phyloP scores from a whole-genome alignment of 805 yeast species.

The Sugiyamaella americana region DNA sequence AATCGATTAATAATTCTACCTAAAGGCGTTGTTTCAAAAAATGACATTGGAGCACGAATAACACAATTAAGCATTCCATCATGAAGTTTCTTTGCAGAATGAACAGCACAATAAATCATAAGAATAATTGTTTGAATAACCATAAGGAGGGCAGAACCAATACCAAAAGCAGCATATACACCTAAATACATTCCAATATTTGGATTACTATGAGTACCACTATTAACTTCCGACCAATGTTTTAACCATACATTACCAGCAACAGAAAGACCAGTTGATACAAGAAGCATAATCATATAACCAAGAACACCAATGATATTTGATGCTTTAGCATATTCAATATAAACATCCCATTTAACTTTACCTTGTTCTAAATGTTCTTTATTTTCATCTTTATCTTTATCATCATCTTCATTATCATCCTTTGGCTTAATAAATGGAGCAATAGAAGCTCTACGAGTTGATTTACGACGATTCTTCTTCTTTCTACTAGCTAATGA shows the following conservation, averaged over 20 bases:
- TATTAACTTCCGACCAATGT: slow-evolving; percentile 92
- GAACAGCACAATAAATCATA: slow-evolving; percentile 78
- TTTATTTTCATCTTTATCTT: slow-evolving; percentile 30
- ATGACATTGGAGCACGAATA: slow-evolving; percentile 87
- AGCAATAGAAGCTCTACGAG: slow-evolving; percentile 58
- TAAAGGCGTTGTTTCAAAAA: slow-evolving; percentile 92
- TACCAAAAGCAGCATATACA: slow-evolving; percentile 69
- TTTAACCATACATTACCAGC: slow-evolving; percentile 86
- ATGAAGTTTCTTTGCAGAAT: slow-evolving; percentile 69
- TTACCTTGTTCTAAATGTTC: slow-evolving; percentile 91
- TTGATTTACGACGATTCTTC: slow-evolving; percentile 21
- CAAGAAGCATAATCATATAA: slow-evolving; percentile 49
- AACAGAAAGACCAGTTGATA: slow-evolving; percentile 57
- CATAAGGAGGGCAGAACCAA: slow-evolving; percentile 53
- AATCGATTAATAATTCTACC: slow-evolving; percentile 89
- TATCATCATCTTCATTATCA: slow-evolving; percentile 21
- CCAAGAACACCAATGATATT: slow-evolving; percentile 58
- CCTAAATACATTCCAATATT: slow-evolving; percentile 64
- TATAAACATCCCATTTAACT: slow-evolving; percentile 82
- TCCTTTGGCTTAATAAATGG: slow-evolving; percentile 39
- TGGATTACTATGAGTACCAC: slow-evolving; percentile 64
- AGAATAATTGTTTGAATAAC: slow-evolving; percentile 62
- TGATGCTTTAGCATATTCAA: slow-evolving; percentile 82
- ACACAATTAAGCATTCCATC: slow-evolving; percentile 67
- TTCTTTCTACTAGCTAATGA: neutral